Evolutionary conservation across 2,329 filamentous ascomycete genomes (phyloP), one percentile per base, ranked within the genome.

Genomic region (Microsporum canis): DNA sequence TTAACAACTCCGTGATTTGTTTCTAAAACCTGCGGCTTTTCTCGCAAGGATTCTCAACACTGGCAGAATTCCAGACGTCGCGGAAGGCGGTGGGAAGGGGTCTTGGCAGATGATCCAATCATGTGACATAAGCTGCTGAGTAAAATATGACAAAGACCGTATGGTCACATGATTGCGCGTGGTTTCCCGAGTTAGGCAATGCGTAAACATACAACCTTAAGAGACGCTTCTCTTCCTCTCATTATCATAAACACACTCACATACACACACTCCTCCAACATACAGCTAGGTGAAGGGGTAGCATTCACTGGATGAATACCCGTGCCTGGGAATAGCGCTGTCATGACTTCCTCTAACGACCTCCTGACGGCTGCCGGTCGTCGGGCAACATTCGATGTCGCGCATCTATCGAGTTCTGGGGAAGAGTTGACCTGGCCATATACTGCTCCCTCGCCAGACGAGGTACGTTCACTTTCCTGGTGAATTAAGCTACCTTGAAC

Each of bases 391-490:
- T 99, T 97, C 73, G 82, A 88, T 58, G 79, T 78, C 60, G 75
- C 83, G 2, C 81, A 88, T 60, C 70, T 41, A 76, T 43, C 39
- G 10, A 43, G 39, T 43, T 43, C 39, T 5, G 39, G 39, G 81
- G 45, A 89, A 89, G 73, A 85, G 89, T 68, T 82, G 88, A 82
- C 82, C 72, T 99, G 94, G 94, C 91, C 92, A 27, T 89, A 96
- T 72, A 80, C 82, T 65, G 80, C 76, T 33, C 84, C 89, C 1
- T 78, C 83, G 0, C 80, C 86, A 10, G 80, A 83, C 66, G 82
- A 87, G 65, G 88, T 89, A 66, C 76, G 55, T 70, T 4, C 23
- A 12, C n/a, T 31, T 70, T 72, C 49, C 33, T 69, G 12, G n/a
- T 53, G 5, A 53, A 12, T 34, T 12, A n/a, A 34, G 31, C 38